These are phyloP conservation scores for Chlamydomonas applanata DNA, from an alignment of 139 green algal genomes.

Conservation along the genomic window DNA sequence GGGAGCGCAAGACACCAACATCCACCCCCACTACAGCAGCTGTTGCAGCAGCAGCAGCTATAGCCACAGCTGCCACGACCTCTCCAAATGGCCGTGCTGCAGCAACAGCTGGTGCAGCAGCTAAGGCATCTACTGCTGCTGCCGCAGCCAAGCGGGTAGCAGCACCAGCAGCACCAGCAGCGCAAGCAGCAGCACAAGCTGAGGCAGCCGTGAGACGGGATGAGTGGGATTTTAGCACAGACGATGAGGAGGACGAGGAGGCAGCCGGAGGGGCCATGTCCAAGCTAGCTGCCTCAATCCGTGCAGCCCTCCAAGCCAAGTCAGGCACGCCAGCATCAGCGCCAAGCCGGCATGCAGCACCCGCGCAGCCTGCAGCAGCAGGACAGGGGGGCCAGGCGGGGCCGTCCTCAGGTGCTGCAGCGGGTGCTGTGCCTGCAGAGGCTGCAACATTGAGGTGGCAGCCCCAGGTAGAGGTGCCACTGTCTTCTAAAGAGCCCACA, in stretches of 20 bases:
- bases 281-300: constrained; percentile 6
- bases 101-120: background rate
- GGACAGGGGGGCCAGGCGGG: too few relatives aligned
- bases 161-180: constrained; percentile 12
- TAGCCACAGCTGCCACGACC: background rate
- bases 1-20: too few relatives aligned
- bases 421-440: background rate
- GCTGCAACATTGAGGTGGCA: background rate
- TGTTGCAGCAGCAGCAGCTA: background rate
- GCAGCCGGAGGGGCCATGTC: constrained; percentile 1
- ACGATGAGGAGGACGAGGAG: constrained; percentile 2
- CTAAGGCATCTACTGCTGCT: background rate
- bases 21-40: background rate
- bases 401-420: too few relatives aligned
- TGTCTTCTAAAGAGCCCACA: background rate
- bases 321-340: background rate
- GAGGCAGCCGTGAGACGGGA: too few relatives aligned
- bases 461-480: background rate
- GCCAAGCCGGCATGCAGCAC: background rate
- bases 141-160: background rate
- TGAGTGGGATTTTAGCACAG: too few relatives aligned
- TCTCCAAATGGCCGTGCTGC: background rate
- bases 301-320: background rate
- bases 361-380: too few relatives aligned
- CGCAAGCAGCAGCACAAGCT: background rate